Evolutionary conservation across 371 early-diverging fungal species (phyloP).

Genomic region (Apophysomyces variabilis): DNA sequence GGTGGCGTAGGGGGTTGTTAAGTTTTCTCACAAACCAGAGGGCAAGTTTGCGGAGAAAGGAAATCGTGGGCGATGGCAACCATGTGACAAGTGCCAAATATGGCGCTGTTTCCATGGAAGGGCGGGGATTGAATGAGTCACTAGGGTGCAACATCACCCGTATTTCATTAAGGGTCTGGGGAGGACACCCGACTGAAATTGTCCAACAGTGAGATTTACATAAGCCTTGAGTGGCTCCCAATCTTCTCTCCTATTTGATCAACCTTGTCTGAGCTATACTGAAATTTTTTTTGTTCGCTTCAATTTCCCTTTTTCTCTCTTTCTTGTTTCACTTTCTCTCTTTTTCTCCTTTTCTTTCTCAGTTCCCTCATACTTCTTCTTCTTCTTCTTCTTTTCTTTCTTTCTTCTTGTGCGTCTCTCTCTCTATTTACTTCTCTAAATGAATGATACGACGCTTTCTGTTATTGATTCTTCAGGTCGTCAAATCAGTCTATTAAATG

Average conservation of each 20-base stretch:
- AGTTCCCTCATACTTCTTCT: too few relatives aligned
- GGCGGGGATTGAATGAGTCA: background rate
- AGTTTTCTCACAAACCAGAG: background rate
- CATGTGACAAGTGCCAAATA: background rate
- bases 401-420: slow-evolving; percentile 15
- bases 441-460: slow-evolving; percentile 21
- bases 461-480: slow-evolving; percentile 29
- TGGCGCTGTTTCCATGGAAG: background rate
- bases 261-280: background rate
- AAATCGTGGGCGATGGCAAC: background rate
- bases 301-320: slow-evolving; percentile 14
- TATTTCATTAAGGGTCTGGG: slow-evolving; percentile 3
- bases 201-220: background rate
- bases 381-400: slow-evolving; percentile 12
- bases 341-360: too few relatives aligned
- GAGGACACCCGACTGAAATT: background rate
- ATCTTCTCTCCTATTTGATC: slow-evolving; percentile 5
- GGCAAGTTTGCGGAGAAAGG: background rate
- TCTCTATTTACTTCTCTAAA: slow-evolving; percentile 8
- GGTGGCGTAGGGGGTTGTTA: too few relatives aligned
- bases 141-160: slow-evolving; percentile 3
- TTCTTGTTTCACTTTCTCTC: slow-evolving; percentile 3
- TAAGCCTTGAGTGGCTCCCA: slow-evolving; percentile 1
- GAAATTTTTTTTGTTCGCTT: too few relatives aligned
- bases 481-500: slow-evolving; percentile 30